Base-by-base conservation (phyloP, 257 asterid species). In the Nicotiana benthamiana region DNA sequence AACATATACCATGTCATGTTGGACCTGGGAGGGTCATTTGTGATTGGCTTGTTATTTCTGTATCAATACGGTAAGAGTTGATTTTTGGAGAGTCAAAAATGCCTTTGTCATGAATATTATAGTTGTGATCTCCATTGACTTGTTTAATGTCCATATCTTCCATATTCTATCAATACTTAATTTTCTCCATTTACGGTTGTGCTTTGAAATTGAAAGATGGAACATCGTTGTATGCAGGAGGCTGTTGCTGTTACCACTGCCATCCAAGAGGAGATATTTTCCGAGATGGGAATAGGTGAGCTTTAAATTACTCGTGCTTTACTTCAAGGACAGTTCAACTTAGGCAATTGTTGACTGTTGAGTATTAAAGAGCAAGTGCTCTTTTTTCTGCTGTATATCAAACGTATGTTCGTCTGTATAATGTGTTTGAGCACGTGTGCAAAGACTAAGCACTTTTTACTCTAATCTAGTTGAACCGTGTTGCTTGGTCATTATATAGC, bases 261-360 rank as follows among this genome's bases (percentile, higher is more conserved):
- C 54, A 92, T 93, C 64, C 99, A 95, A 86, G 98, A 89, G 83
- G 99, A 95, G 87, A 93, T 95, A 66, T 87, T 93, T 83, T 17
- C 57, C 75, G 98, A 92, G 81, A 92, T 93, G 98, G 94, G 93
- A 86, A 87, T 95, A 83, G 99, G 98, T 94, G 82, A 88, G 92
- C 83, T 81, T 22, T 78, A 15, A 64, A 22, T 51, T 51, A 51
- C 56, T 51, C 56, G 6, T 51, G 56, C 18, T 51, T 51, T 51
- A 51, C 56, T 51, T 15, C 56, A 51, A 51, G 56, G 56, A 51
- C 17, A 3, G 56, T 51, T 51, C 6, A 51, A 51, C 82, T 64
- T 75, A 52, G 63, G 67, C 66, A 79, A 76, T 61, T 59, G 18
- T 20, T 36, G 6, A 76, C 54, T 59, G 18, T 20, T 36, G 6